Evolutionary conservation across 768 basidiomycete genomes (phyloP).

Genomic region (Paxillus ammoniavirescens): DNA sequence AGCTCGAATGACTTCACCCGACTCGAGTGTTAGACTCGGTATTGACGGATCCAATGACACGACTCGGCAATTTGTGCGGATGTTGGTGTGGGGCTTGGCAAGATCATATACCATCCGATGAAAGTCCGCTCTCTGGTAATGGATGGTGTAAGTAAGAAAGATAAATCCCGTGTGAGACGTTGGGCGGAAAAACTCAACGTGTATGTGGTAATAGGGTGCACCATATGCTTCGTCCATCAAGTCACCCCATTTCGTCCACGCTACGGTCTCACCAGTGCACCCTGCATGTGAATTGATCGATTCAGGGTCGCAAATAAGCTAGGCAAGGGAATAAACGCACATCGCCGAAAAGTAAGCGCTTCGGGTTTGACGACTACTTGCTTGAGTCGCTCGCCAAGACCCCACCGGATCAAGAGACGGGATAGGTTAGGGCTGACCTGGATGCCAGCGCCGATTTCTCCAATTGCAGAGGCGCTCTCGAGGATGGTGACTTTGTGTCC

Average conservation of each 20-base stretch:
- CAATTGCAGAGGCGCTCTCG: slow-evolving; percentile 37
- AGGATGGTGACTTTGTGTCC: slow-evolving; percentile 51
- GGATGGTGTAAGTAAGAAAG: background rate
- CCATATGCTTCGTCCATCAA: slow-evolving; percentile 32
- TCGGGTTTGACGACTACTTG: slow-evolving; percentile 38
- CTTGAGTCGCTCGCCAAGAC: slow-evolving; percentile 41
- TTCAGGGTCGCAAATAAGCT: background rate
- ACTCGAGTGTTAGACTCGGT: slow-evolving; percentile 38
- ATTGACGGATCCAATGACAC: slow-evolving; percentile 31
- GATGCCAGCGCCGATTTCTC: slow-evolving; percentile 54
- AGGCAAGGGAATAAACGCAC: slow-evolving; percentile 23
- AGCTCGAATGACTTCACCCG: slow-evolving; percentile 40
- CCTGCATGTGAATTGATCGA: slow-evolving; percentile 9
- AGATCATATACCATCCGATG: slow-evolving; percentile 37
- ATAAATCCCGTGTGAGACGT: background rate
- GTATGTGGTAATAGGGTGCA: slow-evolving; percentile 33
- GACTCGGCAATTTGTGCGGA: slow-evolving; percentile 37
- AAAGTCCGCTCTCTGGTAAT: slow-evolving; percentile 43
- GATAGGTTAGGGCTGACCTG: slow-evolving; percentile 44
- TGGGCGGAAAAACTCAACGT: slow-evolving; percentile 24
- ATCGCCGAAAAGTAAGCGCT: slow-evolving; percentile 41
- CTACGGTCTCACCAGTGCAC: slow-evolving; percentile 35
- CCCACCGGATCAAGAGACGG: slow-evolving; percentile 51
- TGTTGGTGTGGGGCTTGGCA: slow-evolving; percentile 35
- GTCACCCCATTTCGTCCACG: slow-evolving; percentile 36